Base-by-base conservation (phyloP, 345 rosid species). In the Euclidium syriacum region DNA sequence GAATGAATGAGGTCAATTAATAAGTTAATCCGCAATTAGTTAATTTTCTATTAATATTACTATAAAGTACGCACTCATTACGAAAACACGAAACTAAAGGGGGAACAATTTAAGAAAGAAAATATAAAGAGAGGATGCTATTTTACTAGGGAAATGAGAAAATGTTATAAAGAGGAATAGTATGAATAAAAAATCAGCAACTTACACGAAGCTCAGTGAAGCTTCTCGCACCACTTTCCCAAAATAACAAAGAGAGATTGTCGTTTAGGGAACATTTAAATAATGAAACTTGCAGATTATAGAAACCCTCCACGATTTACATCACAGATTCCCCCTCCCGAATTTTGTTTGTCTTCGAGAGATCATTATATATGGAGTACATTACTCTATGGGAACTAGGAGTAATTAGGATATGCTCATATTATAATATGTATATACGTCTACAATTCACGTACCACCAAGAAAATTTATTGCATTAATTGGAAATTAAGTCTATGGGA, bases 221-320 rank as follows among this genome's bases (percentile, higher is more conserved):
- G 62, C 67, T 60, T 69, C 73, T 51, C 4, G 47, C 67, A 51
- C 32, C 74, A 62, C 64, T 70, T 70, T 54, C 74, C 64, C 48
- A 62, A 70, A 53, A 70, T 62, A 62, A 62, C 68, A 46, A 53
- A 29, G 43, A n/a, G 35, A 36, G n/a, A 8, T 70, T 53, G 63
- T 62, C 68, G 74, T 54, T 22, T 62, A 35, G 5, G 30, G 51
- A n/a, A 62, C 58, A 27, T 20, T 54, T 46, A 38, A 62, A 53
- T 62, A 53, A 10, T 10, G 8, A 39, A 70, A 70, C 50, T 62
- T 62, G 58, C 58, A 70, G 58, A 62, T 62, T 62, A 25, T 53
- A 54, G 64, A 44, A 18, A 70, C 52, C 55, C 43, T 70, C 63
- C 62, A 62, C 63, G 63, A 32, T 52, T 52, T 44, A 44, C 63